Evolutionary conservation across 768 basidiomycete genomes (phyloP), one percentile per base, ranked within the genome.

Genomic region (Serendipita vermifera): DNA sequence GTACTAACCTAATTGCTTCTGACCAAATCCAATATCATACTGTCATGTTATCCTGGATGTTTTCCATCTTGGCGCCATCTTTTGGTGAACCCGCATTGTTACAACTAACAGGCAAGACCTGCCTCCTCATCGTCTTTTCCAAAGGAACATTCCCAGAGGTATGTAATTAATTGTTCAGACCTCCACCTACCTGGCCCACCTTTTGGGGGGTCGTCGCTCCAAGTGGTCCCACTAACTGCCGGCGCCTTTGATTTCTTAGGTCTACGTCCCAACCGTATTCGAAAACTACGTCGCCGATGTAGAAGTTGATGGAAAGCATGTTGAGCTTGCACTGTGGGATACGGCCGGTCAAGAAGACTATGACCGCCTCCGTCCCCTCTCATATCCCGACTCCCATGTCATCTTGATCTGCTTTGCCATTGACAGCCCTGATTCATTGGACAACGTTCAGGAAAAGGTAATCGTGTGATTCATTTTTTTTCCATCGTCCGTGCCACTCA

Each of bases 391-490:
- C 74, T 93, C 91, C n/a, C 93, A 99, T 69, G 93, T 99, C 71
- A 98, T 99, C 74, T 81, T 98, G 63, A 96, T 99, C 72, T 97
- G 94, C 71, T 99, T 96, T 70, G 92, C 96, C 38, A 83, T 98
- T 63, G 96, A 99, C 76, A 91, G 87, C 54, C 93, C 93, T 32
- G 93, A 97, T 70, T 97, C 93, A 48, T 77, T 99, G 61, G 96
- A 96, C 73, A 99, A 99, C 81, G 96, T 99, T 29, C 92, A 97
- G 77, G 96, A 99, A 77, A 98, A 98, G 87, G 96, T 87, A 38
- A n/a, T n/a, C 58, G 81, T 75, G 32, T 38, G 24, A 15, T 32
- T 32, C 14, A 20, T 46, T 40, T 41, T 48, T 29, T 39, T 11
- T 13, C 53, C 48, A 36, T 27, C 39, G 22, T 56, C 31, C 20